A percentile compares a stretch with the other conserved stretches of the same genome.
Conservation (phyloP, 345 rosid species). For the Diplotaxis tenuifolia region DNA sequence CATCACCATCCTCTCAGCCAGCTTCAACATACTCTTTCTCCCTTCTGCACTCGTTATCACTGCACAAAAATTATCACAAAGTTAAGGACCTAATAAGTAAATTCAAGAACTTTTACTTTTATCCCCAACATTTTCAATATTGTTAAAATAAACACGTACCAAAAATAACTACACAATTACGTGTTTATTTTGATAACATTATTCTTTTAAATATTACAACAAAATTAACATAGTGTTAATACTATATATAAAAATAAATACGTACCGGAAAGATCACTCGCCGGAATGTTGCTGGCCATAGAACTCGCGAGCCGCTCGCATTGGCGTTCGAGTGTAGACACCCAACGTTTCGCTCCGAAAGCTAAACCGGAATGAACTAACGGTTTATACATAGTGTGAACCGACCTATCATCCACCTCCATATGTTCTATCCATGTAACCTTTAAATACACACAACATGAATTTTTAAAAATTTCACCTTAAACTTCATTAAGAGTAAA, state of each 20-base stretch:
- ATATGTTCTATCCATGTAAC: constrained; percentile 92
- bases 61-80: constrained; percentile 19
- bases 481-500: background rate
- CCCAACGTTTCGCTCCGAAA: constrained; percentile 96
- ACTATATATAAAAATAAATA: background rate
- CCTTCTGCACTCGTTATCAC: constrained; percentile 84
- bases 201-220: too few relatives aligned
- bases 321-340: constrained; percentile 77
- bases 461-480: background rate
- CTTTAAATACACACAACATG: constrained; percentile 32
- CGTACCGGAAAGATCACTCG: constrained; percentile 73
- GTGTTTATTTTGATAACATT: too few relatives aligned
- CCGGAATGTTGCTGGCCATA: constrained; percentile 83
- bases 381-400: constrained; percentile 59
- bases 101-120: background rate
- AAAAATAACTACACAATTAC: too few relatives aligned
- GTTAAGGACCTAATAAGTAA: constrained; percentile 9
- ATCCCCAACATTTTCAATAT: background rate
- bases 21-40: constrained; percentile 90
- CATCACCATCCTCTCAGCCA: constrained; percentile 94
- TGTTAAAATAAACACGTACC: constrained; percentile 30
- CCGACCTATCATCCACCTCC: constrained; percentile 81
- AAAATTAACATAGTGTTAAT: too few relatives aligned
- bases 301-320: constrained; percentile 93
- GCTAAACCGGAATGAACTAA: constrained; percentile 71